Conservation (phyloP, 176 grass and related monocot species). For the Ensete ventricosum region DNA sequence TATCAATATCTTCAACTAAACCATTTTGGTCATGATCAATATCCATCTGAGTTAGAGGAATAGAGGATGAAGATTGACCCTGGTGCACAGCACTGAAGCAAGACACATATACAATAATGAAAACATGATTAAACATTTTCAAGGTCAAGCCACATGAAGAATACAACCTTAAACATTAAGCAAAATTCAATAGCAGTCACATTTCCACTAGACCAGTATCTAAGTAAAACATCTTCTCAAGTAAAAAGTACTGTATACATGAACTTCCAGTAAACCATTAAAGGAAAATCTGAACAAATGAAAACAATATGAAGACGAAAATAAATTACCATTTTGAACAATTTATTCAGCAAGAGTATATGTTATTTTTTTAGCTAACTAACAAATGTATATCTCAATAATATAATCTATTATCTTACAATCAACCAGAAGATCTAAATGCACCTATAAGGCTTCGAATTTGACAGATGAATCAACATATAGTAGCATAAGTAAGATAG, state of each 20-base stretch:
- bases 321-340: neutral
- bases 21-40: constrained; percentile 51
- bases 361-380: neutral
- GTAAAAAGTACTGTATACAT: too few relatives aligned
- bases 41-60: constrained; percentile 64
- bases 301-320: neutral
- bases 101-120: neutral
- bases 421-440: neutral
- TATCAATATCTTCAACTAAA: constrained; percentile 34
- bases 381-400: neutral
- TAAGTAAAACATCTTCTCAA: too few relatives aligned
- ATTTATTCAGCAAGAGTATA: neutral
- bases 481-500: neutral
- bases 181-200: neutral
- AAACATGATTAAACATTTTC: neutral
- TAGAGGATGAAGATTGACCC: constrained; percentile 30
- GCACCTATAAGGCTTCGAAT: neutral
- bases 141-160: neutral
- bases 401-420: neutral
- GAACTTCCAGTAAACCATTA: too few relatives aligned
- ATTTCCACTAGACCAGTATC: neutral
- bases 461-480: neutral
- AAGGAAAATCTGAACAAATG: too few relatives aligned
- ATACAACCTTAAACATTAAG: neutral
- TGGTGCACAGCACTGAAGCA: constrained; percentile 46